Percentiles rank a stretch among this genome's conserved stretches.
Conservation (phyloP, 129 eudicot genomes). For the Flaveria sonorensis region DNA sequence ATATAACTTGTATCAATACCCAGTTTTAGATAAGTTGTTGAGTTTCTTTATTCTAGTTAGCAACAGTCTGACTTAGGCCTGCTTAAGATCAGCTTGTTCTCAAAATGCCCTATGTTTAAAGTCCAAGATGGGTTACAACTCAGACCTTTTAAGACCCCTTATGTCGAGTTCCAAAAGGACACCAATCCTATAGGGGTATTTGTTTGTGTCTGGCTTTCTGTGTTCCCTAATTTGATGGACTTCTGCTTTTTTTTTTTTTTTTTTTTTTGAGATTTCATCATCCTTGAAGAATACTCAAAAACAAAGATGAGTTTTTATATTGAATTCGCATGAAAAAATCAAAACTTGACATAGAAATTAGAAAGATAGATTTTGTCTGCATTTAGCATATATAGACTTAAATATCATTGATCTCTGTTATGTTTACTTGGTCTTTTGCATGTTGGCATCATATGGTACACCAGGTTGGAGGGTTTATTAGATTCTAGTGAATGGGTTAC, state of each 20-base stretch:
- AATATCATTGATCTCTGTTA: not conserved
- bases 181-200: not conserved
- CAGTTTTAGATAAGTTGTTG: not conserved
- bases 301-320: not conserved
- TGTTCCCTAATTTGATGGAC: not conserved
- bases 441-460: not conserved
- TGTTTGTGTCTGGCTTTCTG: not conserved
- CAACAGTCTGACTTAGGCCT: not conserved
- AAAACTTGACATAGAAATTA: not conserved
- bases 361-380: not conserved
- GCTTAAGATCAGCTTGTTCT: not conserved
- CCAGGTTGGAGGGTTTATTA: constrained; percentile 60
- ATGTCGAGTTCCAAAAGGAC: not conserved
- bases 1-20: not conserved
- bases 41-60: not conserved
- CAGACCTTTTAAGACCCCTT: not conserved
- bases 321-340: not conserved
- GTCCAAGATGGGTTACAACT: not conserved
- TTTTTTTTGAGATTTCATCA: too few species aligned
- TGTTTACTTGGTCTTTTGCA: not conserved
- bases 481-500: constrained; percentile 35
- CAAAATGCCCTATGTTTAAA: not conserved
- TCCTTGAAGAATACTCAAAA: not conserved
- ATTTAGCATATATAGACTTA: not conserved
- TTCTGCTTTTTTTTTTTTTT: too few species aligned